Evolutionary conservation across 1,284 basidiomycete species (phyloP), one percentile per base, ranked within the genome.

Genomic region (Ustilago shanxiensis): DNA sequence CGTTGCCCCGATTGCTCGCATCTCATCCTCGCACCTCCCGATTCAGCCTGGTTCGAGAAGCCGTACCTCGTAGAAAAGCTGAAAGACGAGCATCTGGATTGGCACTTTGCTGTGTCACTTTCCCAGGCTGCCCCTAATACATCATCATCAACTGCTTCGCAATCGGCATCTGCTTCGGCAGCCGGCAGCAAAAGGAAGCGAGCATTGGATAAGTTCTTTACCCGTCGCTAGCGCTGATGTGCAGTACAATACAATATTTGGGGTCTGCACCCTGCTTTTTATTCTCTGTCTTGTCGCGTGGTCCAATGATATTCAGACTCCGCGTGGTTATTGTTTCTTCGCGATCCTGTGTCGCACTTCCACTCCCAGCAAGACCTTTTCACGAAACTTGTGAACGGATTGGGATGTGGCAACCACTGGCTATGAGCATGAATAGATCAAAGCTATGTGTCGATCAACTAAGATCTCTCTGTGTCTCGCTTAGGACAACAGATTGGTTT

Each of bases 31-130:
- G 64, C 76, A 16, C 74, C 68, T 16, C 11, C 54, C 39, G 60
- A 51, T 24, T 61, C 65, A 33, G 62, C 74, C 4, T 64, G 68
- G 68, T 73, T 77, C 52, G 75, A 78, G 31, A 56, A 60, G 56
- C 67, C 72, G 1, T 78, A 74, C 24, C 50, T 78, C 22, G 54
- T 78, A 6, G 65, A 71, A 52, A 71, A 65, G 51, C 59, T 74
- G 31, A 66, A 71, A 47, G 71, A 82, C 47, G 81, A 82, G 57
- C 81, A 82, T 54, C 65, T 71, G 18, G 81, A 82, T 60, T 82
- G 74, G 73, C 81, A 82, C 33, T 80, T 81, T 62, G 81, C 81
- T 45, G 59, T 81, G n/a, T 66, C 68, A 5, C 68, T 78, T 16
- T 78, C 76, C 14, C 71, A 77, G 35, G 74, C 67, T 35, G n/a